Evolutionary conservation across 768 basidiomycete genomes (phyloP), one percentile per base, ranked within the genome.

Genomic region (Boletus subparvulus): DNA sequence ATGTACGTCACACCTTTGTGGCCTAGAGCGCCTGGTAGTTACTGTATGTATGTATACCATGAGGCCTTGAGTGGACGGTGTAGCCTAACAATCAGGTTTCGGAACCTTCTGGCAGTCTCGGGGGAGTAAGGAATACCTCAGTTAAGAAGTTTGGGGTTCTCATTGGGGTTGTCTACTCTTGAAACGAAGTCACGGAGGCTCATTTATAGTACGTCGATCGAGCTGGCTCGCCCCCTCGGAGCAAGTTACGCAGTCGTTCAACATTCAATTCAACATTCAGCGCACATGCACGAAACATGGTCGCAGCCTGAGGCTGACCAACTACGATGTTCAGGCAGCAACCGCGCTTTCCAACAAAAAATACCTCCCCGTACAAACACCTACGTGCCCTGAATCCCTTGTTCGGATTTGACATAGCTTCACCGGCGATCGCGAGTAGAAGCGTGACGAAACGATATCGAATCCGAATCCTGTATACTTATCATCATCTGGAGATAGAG

Each of bases 351-450:
- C 43, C 16, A 7, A 28, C 30, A n/a, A 5, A 26, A 28, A 21
- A 28, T 19, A 36, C 8, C n/a, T 36, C 13, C 12, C 41, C 42
- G 35, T 44, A 24, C 54, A 30, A 57, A 36, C 56, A 13, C 41
- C 53, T 10, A 13, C 28, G 32, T 32, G 32, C 32, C 32, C 21
- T 11, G 24, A 24, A 12, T 37, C 28, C 36, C 32, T 32, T 32
- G 33, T 40, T 54, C 43, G 17, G 14, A 37, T 54, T 41, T 24
- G 19, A 9, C 28, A 40, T 35, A 3, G 33, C 26, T 43, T 30
- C 9, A 36, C 24, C 43, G 36, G 45, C 21, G 28, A n/a, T 43
- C 33, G 56, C 58, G 28, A 36, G 36, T n/a, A 51, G 56, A 59
- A 59, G 44, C 26, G 8, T 32, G 33, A 41, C 35, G 48, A 52